Percentiles rank a stretch among this genome's conserved stretches.
Evolutionary conservation across 192 early-diverging fungal species (phyloP).

Genomic region (Coemansia sp.): DNA sequence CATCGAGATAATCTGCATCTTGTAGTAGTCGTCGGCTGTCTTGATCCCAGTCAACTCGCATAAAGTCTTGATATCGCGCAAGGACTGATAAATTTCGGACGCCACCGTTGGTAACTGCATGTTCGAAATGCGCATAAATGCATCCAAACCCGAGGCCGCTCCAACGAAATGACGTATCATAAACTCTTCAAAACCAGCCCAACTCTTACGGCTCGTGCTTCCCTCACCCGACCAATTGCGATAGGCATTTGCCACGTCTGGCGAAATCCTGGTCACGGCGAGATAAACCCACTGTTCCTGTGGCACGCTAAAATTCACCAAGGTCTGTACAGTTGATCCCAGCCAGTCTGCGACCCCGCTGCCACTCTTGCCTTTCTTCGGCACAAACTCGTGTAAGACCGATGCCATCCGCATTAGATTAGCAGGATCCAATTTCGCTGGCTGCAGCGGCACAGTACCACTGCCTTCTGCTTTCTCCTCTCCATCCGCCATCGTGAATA

Average conservation of each 20-base stretch:
- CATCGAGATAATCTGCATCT: too few species aligned
- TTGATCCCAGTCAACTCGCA: too few species aligned
- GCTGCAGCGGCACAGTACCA: too few species aligned
- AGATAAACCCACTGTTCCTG: background rate
- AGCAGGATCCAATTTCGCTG: too few species aligned
- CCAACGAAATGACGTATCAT: background rate
- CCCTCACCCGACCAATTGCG: background rate
- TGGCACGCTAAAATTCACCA: background rate
- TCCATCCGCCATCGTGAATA: too few species aligned
- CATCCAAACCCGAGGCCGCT: background rate
- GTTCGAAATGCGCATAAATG: background rate
- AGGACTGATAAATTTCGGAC: too few species aligned
- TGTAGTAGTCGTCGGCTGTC: too few species aligned
- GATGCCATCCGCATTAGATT: too few species aligned
- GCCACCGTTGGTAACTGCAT: too few species aligned
- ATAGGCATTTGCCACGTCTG: background rate
- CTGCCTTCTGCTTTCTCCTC: too few species aligned
- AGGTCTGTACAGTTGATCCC: background rate
- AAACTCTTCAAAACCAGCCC: background rate
- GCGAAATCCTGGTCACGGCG: background rate
- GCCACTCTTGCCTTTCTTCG: background rate
- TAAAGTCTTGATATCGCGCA: too few species aligned
- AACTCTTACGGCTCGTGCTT: background rate
- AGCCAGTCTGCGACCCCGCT: background rate
- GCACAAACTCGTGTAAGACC: too few species aligned